Base-by-base conservation (phyloP, 1,139 yeast species). In the Geotrichum cucujoidarum region DNA sequence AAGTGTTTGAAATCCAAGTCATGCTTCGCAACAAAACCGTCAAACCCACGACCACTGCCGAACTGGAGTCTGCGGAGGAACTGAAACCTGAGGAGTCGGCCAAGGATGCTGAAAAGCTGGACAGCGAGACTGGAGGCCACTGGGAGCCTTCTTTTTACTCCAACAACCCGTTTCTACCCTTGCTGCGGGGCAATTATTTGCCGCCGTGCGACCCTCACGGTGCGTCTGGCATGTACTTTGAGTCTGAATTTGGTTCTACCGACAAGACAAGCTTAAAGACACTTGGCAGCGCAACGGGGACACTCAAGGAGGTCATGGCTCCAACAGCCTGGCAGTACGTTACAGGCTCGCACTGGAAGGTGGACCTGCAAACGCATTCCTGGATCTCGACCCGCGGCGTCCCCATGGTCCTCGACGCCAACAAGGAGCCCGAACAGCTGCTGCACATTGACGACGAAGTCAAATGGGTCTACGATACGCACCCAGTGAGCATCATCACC, bases 1-100 rank as follows among this genome's bases (percentile, higher is more conserved):
- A 83, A 58, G 75, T 84, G 1, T 88, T 71, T 66, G 95, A 88
- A 61, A 66, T 87, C 34, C 95, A 88, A 56, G 34, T 38, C 33
- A 31, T 48, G n/a, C 25, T 32, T 16, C 39, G 5, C 35, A 34
- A 24, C 21, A 3, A 14, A 16, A 20, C 25, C 20, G n/a, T n/a
- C n/a, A 20, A 7, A 25, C 24, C 18, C 5, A 13, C 32, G 8
- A 16, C 40, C 4, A 17, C 21, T 14, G 7, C 30, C 2, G 32
- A 14, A 13, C 27, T 24, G 10, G 21, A 7, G 11, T n/a, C 30
- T 13, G 11, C 29, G 2, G 14, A 24, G 18, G 22, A 24, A 24
- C 22, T 17, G 3, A 22, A 27, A 8, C 16, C 21, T 6, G 32
- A 32, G 18, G 37, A 33, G n/a, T 11, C 17, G 11, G n/a, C n/a